Percentiles rank a stretch among this genome's conserved stretches.
Evolutionary conservation across 2,329 filamentous ascomycete genomes (phyloP).

Genomic region (Arthrobotrys megalospora): DNA sequence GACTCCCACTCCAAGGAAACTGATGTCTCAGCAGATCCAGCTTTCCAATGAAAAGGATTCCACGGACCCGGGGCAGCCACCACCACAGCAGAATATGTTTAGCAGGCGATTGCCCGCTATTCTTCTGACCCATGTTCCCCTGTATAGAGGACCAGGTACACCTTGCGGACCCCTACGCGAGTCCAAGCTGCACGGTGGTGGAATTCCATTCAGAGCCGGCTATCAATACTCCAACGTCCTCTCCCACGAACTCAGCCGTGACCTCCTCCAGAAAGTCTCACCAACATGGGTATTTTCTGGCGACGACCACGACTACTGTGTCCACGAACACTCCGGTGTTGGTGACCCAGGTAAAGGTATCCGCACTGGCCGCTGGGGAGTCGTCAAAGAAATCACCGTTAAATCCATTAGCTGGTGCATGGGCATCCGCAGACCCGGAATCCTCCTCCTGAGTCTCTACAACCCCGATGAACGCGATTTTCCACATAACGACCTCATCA

Average conservation of each 20-base stretch:
- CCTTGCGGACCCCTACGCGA: conserved; percentile 88
- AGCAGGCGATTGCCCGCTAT: conserved; percentile 82
- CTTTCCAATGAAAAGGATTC: conserved; percentile 68
- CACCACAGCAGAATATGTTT: conserved; percentile 52
- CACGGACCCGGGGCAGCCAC: conserved; percentile 66
- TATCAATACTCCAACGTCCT: conserved; percentile 99
- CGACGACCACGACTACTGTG: conserved; percentile 98
- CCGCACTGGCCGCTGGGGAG: conserved; percentile 57
- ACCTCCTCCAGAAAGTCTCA: conserved; percentile 82
- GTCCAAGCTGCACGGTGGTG: conserved; percentile 71
- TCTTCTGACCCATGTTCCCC: conserved; percentile 89
- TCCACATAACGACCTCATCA: conserved; percentile 66
- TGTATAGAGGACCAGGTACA: conserved; percentile 85
- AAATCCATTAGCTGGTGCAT: conserved; percentile 97
- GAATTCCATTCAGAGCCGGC: conserved; percentile 81
- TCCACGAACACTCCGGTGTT: conserved; percentile 81
- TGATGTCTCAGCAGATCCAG: conserved; percentile 67
- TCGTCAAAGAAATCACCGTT: conserved; percentile 85
- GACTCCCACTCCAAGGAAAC: conserved; percentile 64
- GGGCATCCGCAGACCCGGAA: conserved; percentile 89
- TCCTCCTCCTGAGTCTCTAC: conserved; percentile 89
- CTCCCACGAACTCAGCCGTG: conserved; percentile 80
- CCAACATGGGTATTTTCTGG: conserved; percentile 91
- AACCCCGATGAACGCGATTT: conserved; percentile 80
- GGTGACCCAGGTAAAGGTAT: conserved; percentile 73